phyloP scores from a whole-genome alignment of 805 yeast genomes.

The Lipomyces anomalus region DNA sequence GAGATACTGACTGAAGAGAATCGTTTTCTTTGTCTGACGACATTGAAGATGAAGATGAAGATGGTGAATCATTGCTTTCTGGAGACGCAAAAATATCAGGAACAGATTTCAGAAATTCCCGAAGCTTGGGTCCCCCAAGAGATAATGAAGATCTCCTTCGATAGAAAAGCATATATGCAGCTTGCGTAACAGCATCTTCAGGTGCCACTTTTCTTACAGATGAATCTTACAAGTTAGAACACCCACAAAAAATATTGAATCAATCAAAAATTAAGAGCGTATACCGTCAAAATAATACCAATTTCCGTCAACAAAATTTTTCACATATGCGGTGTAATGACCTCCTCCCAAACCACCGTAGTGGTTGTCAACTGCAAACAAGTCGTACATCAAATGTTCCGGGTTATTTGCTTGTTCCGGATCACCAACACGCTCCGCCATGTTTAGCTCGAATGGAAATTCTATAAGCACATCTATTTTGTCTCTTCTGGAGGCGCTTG shows the following conservation, averaged over 20 bases:
- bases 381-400: slow-evolving; percentile 56
- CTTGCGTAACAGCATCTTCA: slow-evolving; percentile 52
- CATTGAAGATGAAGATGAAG: too few species aligned
- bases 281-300: slow-evolving; percentile 85
- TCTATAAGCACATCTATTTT: slow-evolving; percentile 80
- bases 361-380: slow-evolving; percentile 91
- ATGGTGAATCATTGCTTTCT: too few species aligned
- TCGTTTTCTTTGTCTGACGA: too few species aligned
- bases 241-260: slow-evolving; percentile 1
- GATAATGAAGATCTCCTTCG: too few species aligned
- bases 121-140: too few species aligned
- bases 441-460: slow-evolving; percentile 79
- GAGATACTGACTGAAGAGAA: too few species aligned
- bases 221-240: slow-evolving; percentile 39
- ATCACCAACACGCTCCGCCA: slow-evolving; percentile 51
- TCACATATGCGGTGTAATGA: slow-evolving; percentile 87
- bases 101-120: too few species aligned
- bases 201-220: slow-evolving; percentile 60
- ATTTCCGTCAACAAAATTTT: slow-evolving; percentile 63
- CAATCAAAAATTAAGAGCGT: neutral
- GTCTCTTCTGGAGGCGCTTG: slow-evolving; percentile 65
- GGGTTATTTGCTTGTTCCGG: slow-evolving; percentile 23
- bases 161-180: slow-evolving; percentile 85
- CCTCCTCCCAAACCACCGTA: slow-evolving; percentile 97
- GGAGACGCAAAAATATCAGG: too few species aligned